Evolutionary conservation across 148 eudicot species (phyloP).

Genomic region (Agrostemma githago): DNA sequence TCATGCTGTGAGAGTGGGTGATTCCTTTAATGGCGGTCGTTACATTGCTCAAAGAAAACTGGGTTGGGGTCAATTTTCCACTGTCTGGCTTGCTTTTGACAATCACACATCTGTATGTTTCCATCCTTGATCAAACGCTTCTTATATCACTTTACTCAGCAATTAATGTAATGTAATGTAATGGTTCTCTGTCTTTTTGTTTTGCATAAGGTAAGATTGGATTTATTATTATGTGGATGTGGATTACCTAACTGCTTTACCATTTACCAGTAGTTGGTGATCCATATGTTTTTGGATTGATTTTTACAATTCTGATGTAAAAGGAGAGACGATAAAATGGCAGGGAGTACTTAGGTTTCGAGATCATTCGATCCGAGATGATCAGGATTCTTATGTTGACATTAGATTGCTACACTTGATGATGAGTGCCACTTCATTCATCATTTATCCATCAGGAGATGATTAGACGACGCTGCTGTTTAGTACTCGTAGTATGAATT

Average conservation of each 20-base stretch:
- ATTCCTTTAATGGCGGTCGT: slow-evolving; percentile 69
- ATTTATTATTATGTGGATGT: not conserved
- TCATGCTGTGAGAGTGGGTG: slow-evolving; percentile 83
- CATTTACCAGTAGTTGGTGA: slow-evolving; percentile 9
- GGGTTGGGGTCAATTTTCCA: slow-evolving; percentile 93
- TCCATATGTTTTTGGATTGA: not conserved
- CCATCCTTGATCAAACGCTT: not conserved
- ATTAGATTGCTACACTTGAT: not conserved
- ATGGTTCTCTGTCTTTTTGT: not conserved
- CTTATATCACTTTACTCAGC: not conserved
- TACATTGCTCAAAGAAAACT: slow-evolving; percentile 83
- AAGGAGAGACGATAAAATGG: no score
- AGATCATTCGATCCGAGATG: not conserved
- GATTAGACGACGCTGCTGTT: not conserved
- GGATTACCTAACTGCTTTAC: not conserved
- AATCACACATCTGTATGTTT: slow-evolving; percentile 52
- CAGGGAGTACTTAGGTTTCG: not conserved
- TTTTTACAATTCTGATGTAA: no score
- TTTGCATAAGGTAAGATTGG: slow-evolving; percentile 15
- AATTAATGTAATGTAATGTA: slow-evolving; percentile 4
- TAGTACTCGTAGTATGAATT: not conserved
- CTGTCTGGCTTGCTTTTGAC: slow-evolving; percentile 92
- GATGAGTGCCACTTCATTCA: not conserved
- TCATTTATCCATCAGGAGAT: not conserved
- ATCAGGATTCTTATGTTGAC: not conserved